Conservation (phyloP, 208 protist genomes). For the Leishmania arabica region DNA sequence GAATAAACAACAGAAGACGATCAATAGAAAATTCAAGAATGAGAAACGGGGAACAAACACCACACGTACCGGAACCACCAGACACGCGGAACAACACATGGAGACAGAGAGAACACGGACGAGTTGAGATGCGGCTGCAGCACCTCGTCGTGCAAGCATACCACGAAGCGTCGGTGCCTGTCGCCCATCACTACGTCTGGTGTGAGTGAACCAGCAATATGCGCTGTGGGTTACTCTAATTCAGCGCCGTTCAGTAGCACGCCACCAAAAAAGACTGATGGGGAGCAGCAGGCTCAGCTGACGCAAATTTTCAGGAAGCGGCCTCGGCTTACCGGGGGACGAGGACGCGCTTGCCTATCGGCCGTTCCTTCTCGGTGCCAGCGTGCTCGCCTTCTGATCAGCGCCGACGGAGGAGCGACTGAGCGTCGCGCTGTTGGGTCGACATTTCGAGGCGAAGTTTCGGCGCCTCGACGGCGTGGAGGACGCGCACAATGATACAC, state of each 20-base stretch:
- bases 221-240: background rate
- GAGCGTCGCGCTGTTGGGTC: background rate
- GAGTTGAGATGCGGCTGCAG: background rate
- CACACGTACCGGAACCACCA: background rate
- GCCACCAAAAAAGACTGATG: background rate
- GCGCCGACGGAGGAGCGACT: background rate
- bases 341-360: background rate
- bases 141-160: background rate
- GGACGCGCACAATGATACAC: background rate
- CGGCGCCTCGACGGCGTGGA: background rate
- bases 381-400: background rate
- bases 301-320: constrained; percentile 11
- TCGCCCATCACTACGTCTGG: background rate
- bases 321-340: background rate
- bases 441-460: background rate
- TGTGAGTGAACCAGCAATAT: background rate
- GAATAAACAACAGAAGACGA: background rate
- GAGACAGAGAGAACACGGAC: background rate
- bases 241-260: constrained; percentile 7
- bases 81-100: background rate
- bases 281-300: background rate
- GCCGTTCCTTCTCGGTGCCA: background rate
- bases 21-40: background rate
- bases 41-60: background rate
- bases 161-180: background rate